Conservation (phyloP, 2,329 filamentous ascomycete genomes). For the Fusarium miscanthi region DNA sequence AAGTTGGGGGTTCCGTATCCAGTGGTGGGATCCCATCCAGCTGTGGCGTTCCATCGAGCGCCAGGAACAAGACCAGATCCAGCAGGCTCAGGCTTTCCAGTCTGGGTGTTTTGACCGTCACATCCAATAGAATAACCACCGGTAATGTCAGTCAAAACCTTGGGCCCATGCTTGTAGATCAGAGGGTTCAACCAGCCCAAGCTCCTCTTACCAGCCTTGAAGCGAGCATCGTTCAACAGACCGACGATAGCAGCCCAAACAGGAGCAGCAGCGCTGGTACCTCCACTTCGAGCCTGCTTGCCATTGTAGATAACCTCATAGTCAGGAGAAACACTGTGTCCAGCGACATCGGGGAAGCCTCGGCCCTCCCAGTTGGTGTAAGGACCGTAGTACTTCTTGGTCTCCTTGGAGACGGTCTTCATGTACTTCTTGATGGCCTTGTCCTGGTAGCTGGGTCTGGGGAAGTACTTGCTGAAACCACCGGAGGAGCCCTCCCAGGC, state of each 20-base stretch:
- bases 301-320: conserved; percentile 55
- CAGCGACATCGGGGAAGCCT: conserved; percentile 59
- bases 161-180: conserved; percentile 49
- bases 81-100: conserved; percentile 10
- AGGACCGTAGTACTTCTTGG: conserved; percentile 49
- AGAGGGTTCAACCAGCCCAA: conserved; percentile 63
- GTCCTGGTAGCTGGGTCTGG: conserved; percentile 60
- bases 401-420: conserved; percentile 49
- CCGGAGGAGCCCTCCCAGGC: conserved; percentile 58
- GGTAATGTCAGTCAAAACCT: conserved; percentile 41
- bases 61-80: conserved; percentile 29
- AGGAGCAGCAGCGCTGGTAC: conserved; percentile 59
- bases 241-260: conserved; percentile 61
- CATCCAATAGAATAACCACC: conserved; percentile 49
- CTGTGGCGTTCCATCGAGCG: conserved; percentile 39
- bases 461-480: conserved; percentile 62
- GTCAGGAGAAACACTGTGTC: conserved; percentile 61
- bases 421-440: conserved; percentile 53
- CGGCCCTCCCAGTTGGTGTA: conserved; percentile 54
- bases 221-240: conserved; percentile 59
- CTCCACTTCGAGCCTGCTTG: conserved; percentile 40
- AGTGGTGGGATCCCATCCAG: conserved; percentile 37
- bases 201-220: conserved; percentile 55
- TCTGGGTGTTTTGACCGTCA: conserved; percentile 41
- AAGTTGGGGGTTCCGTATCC: conserved; percentile 38